A percentile compares a stretch with the other conserved stretches of the same genome.
phyloP scores from a whole-genome alignment of 331 rosid genomes.

The Malus hybrid region DNA sequence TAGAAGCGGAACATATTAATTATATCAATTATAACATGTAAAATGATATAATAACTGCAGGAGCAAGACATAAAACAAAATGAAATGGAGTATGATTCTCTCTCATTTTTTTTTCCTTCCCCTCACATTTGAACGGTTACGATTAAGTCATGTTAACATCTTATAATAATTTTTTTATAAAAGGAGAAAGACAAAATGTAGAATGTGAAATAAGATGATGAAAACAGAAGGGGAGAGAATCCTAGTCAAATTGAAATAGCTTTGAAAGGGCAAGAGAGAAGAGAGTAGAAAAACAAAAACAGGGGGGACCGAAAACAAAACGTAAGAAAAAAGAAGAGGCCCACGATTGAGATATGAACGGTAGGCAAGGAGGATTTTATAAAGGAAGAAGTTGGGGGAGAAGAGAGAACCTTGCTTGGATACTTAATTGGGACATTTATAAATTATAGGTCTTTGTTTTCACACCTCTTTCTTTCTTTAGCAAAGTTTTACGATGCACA shows the following conservation, averaged over 20 bases:
- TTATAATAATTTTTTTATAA: no score
- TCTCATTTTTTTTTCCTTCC: no score
- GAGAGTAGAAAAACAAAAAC: neutral
- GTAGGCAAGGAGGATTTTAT: slow-evolving; percentile 18
- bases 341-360: slow-evolving; percentile 33
- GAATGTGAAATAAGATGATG: no score
- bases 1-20: no score
- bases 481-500: slow-evolving; percentile 24
- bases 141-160: no score
- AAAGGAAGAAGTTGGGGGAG: neutral
- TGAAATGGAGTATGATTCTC: no score
- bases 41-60: no score
- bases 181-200: no score
- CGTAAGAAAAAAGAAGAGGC: slow-evolving; percentile 40
- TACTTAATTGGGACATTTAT: neutral
- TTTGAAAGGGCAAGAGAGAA: slow-evolving; percentile 9
- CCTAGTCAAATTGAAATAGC: neutral
- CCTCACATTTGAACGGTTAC: no score
- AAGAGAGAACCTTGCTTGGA: slow-evolving; percentile 14
- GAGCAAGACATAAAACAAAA: no score
- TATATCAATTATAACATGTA: no score
- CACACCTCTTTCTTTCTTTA: slow-evolving; percentile 36
- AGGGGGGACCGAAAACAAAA: slow-evolving; percentile 20
- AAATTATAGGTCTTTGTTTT: slow-evolving; percentile 30
- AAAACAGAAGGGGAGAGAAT: no score